These are phyloP conservation scores for Globisporangium solare DNA, from an alignment of 352 stramenopile genomes.

Conservation along the genomic window DNA sequence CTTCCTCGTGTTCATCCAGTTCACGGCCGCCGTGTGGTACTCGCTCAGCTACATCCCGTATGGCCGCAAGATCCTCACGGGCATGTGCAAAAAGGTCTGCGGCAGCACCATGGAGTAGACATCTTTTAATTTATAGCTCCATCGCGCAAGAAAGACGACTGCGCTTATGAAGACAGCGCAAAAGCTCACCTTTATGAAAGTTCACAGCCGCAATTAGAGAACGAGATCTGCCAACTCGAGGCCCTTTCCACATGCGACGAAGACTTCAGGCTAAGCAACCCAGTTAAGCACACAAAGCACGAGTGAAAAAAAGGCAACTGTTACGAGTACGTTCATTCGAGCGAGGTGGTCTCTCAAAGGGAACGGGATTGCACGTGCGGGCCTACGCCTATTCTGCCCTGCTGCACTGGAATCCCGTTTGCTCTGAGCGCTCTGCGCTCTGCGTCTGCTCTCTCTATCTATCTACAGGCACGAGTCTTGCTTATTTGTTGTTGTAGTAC, in stretches of 20 bases:
- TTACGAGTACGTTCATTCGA: too few relatives aligned
- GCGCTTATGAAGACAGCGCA: too few relatives aligned
- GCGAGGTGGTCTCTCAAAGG: background rate
- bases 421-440: background rate
- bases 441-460: too few relatives aligned
- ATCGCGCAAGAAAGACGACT: background rate
- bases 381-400: background rate
- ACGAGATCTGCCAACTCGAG: too few relatives aligned
- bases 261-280: too few relatives aligned
- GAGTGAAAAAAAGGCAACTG: background rate
- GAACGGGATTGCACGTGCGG: background rate
- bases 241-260: too few relatives aligned
- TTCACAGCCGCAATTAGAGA: too few relatives aligned
- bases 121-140: slow-evolving; percentile 8
- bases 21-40: slow-evolving; percentile 75
- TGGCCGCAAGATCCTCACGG: slow-evolving; percentile 73
- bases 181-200: too few relatives aligned
- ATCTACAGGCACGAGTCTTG: too few relatives aligned
- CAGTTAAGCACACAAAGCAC: background rate
- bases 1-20: slow-evolving; percentile 75
- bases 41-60: slow-evolving; percentile 83
- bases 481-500: slow-evolving; percentile 12
- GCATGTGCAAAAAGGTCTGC: slow-evolving; percentile 63
- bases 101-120: slow-evolving; percentile 23
- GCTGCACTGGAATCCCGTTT: background rate